phyloP scores from a whole-genome alignment of 176 grass and related monocot species.

The Secale cereale region DNA sequence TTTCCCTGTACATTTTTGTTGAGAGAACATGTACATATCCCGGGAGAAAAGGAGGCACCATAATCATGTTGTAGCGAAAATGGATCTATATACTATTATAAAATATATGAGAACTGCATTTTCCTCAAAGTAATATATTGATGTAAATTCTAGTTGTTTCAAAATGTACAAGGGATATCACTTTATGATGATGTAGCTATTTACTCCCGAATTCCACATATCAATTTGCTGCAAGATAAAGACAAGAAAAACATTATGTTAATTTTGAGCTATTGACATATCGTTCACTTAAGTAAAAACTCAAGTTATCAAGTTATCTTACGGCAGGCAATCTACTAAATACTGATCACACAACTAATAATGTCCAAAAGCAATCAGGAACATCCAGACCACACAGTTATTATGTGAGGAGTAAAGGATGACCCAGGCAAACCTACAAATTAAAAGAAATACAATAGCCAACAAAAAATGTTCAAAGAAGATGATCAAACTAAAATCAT shows the following conservation, averaged over 20 bases:
- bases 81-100: neutral
- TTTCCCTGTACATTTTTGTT: neutral
- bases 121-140: neutral
- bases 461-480: too few species aligned
- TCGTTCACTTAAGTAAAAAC: conserved; percentile 32
- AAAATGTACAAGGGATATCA: neutral
- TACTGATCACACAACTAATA: too few species aligned
- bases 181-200: neutral
- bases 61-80: neutral
- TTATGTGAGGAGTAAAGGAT: too few species aligned
- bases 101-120: neutral
- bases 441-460: too few species aligned
- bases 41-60: neutral
- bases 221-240: too few species aligned
- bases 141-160: neutral
- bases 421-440: too few species aligned
- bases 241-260: too few species aligned
- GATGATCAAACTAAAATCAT: too few species aligned
- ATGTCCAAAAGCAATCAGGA: too few species aligned
- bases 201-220: neutral
- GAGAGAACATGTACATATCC: conserved; percentile 14
- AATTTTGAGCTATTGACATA: conserved; percentile 21
- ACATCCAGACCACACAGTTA: too few species aligned
- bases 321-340: too few species aligned
- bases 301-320: conserved; percentile 16